phyloP scores from a whole-genome alignment of 768 basidiomycete species.

The Rhizopogon roseolus region DNA sequence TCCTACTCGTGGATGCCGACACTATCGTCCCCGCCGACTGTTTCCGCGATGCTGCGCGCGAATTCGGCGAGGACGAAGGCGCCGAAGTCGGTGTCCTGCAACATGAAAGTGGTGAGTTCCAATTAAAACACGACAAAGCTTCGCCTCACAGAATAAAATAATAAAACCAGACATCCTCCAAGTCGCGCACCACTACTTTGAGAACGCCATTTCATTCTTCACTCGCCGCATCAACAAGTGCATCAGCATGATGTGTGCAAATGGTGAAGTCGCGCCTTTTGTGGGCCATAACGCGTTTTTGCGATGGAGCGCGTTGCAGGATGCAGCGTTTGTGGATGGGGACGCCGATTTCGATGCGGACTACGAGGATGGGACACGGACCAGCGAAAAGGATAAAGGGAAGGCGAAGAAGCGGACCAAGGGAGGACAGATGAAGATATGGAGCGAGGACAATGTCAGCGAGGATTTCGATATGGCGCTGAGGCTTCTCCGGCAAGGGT shows the following conservation, averaged over 20 bases:
- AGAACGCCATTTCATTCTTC: conserved; percentile 87
- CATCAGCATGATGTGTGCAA: conserved; percentile 76
- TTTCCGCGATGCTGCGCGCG: conserved; percentile 84
- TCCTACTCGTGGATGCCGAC: conserved; percentile 85
- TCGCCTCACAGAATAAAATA: not conserved
- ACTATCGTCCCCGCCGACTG: conserved; percentile 90
- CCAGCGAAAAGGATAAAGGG: conserved; percentile 54
- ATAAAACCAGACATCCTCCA: conserved; percentile 68
- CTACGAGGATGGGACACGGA: conserved; percentile 6
- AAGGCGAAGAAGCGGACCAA: conserved; percentile 23
- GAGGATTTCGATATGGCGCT: conserved; percentile 72
- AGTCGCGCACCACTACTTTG: conserved; percentile 85
- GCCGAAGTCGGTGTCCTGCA: conserved; percentile 76
- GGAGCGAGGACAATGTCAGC: conserved; percentile 64
- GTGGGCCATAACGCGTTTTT: conserved; percentile 89
- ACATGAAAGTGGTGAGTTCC: conserved; percentile 67
- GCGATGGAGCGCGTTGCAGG: conserved; percentile 86
- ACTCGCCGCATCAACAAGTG: conserved; percentile 82
- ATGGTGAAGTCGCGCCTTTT: conserved; percentile 74
- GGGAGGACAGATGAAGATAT: conserved; percentile 59
- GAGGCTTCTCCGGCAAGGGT: conserved; percentile 55
- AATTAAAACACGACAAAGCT: too few relatives aligned
- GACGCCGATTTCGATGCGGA: conserved; percentile 42
- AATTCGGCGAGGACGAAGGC: conserved; percentile 69
- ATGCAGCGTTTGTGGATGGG: conserved; percentile 70